These are phyloP conservation scores for Metroxylon sagu DNA, from an alignment of 176 grass and related monocot species.

Conservation along the genomic window DNA sequence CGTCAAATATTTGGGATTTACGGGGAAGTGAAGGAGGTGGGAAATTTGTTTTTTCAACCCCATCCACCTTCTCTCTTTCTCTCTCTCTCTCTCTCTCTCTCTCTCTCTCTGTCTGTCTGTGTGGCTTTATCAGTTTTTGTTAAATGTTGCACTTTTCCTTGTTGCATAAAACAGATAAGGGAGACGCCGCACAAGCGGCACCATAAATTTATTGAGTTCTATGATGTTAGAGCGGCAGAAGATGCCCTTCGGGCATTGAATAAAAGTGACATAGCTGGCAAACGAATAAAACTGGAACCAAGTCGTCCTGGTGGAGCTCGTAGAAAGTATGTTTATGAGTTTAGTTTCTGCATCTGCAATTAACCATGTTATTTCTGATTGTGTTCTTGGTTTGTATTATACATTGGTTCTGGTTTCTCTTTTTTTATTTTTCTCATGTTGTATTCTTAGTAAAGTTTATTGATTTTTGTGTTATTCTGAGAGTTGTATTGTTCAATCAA, in stretches of 20 bases:
- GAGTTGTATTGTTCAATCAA: no score
- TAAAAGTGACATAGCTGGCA: constrained; percentile 46
- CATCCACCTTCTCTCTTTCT: no score
- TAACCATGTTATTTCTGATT: no score
- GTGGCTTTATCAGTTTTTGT: no score
- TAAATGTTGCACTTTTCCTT: neutral
- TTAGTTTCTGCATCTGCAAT: neutral
- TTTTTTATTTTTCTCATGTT: neutral
- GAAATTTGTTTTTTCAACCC: neutral
- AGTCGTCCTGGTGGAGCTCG: constrained; percentile 50
- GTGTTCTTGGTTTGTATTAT: no score
- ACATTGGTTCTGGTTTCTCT: no score
- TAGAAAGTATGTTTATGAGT: constrained; percentile 25
- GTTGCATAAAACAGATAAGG: constrained; percentile 28
- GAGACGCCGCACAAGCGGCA: constrained; percentile 48
- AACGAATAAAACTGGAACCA: constrained; percentile 47
- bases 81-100: no score
- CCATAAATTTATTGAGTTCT: constrained; percentile 55
- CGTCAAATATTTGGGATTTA: constrained; percentile 39
- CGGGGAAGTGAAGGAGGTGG: constrained; percentile 57
- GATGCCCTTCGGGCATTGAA: constrained; percentile 38
- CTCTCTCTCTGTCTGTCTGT: no score
- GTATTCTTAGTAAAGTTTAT: no score
- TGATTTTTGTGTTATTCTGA: no score
- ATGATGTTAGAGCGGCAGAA: constrained; percentile 54